Percentiles rank a stretch among this genome's conserved stretches.
Conservation (phyloP, 768 basidiomycete species). For the Lentinula edodes region DNA sequence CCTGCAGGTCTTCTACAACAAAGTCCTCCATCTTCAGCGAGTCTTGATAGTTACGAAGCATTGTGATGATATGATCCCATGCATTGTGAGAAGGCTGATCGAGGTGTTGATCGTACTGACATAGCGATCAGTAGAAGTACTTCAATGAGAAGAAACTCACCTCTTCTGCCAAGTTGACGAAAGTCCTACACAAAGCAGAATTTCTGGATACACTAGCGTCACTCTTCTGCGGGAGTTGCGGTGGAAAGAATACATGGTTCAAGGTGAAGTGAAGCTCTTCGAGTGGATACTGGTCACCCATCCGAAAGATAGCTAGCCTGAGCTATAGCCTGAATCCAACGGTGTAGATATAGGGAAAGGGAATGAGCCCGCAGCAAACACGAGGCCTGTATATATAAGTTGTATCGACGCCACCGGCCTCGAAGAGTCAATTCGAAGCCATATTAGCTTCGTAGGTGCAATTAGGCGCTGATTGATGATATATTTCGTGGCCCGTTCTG, state of each 20-base stretch:
- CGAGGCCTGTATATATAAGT: no score
- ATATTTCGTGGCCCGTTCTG: no score
- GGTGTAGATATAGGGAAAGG: no score
- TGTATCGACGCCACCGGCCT: no score
- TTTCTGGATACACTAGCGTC: slow-evolving; percentile 11
- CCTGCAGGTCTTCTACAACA: neutral
- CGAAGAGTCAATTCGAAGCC: no score
- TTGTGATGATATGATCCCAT: neutral
- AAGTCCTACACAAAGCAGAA: neutral
- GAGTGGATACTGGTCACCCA: no score
- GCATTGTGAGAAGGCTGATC: neutral
- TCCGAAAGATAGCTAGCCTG: no score
- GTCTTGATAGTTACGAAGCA: neutral
- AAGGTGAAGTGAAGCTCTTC: slow-evolving; percentile 5
- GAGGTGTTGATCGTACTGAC: neutral
- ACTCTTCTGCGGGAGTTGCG: slow-evolving; percentile 18
- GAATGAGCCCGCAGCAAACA: no score
- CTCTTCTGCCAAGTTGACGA: neutral
- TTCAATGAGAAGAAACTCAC: neutral
- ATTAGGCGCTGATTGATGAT: no score
- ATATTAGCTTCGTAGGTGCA: no score
- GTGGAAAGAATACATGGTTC: slow-evolving; percentile 25
- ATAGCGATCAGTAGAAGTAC: neutral
- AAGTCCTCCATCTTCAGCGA: neutral
- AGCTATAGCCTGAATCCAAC: no score